These are phyloP conservation scores for Acaromyces ingoldii DNA, from an alignment of 1,284 basidiomycete genomes.

Conservation along the genomic window DNA sequence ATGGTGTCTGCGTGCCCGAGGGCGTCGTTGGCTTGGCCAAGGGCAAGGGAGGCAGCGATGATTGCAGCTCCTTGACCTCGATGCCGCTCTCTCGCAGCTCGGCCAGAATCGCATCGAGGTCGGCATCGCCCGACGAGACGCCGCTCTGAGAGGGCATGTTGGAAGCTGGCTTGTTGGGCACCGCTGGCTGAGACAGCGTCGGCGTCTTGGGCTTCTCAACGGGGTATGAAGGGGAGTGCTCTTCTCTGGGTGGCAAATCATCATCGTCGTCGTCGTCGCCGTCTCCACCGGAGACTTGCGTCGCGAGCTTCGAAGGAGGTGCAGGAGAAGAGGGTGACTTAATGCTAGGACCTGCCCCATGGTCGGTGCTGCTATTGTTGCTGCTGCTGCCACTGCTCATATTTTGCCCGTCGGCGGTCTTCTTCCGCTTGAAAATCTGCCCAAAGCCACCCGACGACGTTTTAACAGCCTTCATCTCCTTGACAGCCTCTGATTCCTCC, in stretches of 20 bases:
- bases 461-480: constrained; percentile 29
- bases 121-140: too few species aligned
- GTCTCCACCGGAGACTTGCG: constrained; percentile 4
- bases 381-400: constrained; percentile 11
- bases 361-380: constrained; percentile 6
- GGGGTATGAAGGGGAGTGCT: neutral
- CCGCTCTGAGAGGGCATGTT: too few species aligned
- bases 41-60: constrained; percentile 32
- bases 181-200: too few species aligned
- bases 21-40: neutral
- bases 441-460: constrained; percentile 37
- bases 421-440: constrained; percentile 33
- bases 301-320: neutral
- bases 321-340: too few species aligned
- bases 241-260: constrained; percentile 34
- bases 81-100: constrained; percentile 41
- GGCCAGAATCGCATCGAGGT: constrained; percentile 39
- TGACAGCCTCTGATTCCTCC: constrained; percentile 3
- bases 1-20: too few species aligned
- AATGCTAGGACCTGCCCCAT: too few species aligned
- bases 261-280: constrained; percentile 41
- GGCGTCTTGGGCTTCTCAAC: neutral
- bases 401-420: neutral
- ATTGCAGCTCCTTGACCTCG: constrained; percentile 39
- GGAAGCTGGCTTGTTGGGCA: too few species aligned